Conservation (phyloP, 768 basidiomycete genomes). For the Cantharellus anzutake region DNA sequence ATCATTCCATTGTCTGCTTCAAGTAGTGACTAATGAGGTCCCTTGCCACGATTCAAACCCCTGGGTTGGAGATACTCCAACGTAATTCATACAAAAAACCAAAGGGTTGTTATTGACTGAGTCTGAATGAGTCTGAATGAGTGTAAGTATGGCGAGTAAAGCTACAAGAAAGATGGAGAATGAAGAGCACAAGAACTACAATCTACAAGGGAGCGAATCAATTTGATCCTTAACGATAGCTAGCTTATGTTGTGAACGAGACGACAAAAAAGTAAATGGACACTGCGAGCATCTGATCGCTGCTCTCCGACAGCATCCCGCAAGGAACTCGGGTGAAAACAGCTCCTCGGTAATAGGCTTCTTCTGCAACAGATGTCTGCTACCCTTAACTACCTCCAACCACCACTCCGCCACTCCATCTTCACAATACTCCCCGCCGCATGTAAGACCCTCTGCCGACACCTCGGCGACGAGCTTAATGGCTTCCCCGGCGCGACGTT, state of each 20-base stretch:
- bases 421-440: background rate
- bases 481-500: background rate
- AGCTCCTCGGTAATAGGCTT: background rate
- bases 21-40: no score
- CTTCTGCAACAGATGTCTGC: background rate
- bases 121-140: no score
- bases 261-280: background rate
- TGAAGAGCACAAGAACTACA: background rate
- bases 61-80: no score
- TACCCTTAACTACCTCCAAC: background rate
- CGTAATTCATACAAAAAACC: no score
- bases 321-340: background rate
- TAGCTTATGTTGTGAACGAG: background rate
- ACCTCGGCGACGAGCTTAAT: background rate
- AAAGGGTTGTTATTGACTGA: no score
- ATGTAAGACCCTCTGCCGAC: background rate
- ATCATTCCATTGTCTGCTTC: no score
- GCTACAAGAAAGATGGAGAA: background rate
- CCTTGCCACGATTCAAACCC: no score
- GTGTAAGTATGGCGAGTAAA: no score
- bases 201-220: background rate
- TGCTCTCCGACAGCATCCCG: background rate
- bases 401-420: constrained; percentile 2
- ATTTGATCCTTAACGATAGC: background rate
- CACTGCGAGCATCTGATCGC: background rate